phyloP scores from a whole-genome alignment of 371 early-diverging fungal genomes.

The Syncephalastrum racemosum region DNA sequence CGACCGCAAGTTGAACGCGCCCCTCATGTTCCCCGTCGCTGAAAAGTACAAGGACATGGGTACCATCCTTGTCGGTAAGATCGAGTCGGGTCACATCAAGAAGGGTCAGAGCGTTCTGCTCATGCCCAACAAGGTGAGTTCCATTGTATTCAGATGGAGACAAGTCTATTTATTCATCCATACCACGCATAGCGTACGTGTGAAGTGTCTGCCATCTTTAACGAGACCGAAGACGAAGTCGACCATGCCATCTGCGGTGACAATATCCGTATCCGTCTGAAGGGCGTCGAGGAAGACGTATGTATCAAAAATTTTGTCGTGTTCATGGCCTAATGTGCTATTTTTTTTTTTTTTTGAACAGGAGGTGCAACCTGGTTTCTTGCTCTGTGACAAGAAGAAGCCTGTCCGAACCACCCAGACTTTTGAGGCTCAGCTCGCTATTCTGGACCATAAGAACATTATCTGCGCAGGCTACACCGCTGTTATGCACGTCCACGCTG shows the following conservation, averaged over 20 bases:
- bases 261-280: constrained; percentile 88
- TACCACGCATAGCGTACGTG: constrained; percentile 26
- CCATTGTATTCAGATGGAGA: not conserved
- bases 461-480: constrained; percentile 93
- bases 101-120: constrained; percentile 81
- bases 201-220: constrained; percentile 82
- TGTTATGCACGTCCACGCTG: constrained; percentile 90
- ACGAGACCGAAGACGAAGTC: constrained; percentile 83
- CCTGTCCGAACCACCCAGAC: constrained; percentile 76
- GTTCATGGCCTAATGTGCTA: not conserved
- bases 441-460: constrained; percentile 93
- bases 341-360: constrained; percentile 14
- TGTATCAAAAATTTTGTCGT: not conserved
- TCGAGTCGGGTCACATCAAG: constrained; percentile 90
- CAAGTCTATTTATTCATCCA: not conserved
- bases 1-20: constrained; percentile 84
- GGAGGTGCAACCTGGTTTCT: constrained; percentile 85
- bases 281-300: constrained; percentile 92
- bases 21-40: constrained; percentile 91
- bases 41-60: constrained; percentile 98
- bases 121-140: constrained; percentile 88
- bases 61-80: constrained; percentile 91
- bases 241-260: constrained; percentile 86
- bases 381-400: constrained; percentile 75
- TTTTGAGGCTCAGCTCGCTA: constrained; percentile 88